Evolutionary conservation across 176 grass and related monocot species (phyloP).

Genomic region (Oryza rufipogon): DNA sequence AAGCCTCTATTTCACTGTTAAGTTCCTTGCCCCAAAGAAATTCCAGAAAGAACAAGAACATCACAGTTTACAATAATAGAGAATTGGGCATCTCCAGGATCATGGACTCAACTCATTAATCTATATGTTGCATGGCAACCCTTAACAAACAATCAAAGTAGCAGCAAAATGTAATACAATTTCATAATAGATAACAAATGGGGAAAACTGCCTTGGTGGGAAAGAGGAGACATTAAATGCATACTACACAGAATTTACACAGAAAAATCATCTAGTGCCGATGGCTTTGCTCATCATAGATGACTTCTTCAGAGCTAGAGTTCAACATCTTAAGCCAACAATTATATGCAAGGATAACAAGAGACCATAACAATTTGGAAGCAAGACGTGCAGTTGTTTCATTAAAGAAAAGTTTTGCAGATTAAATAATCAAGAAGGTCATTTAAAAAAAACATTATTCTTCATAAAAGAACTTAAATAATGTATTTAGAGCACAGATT

Average conservation of each 20-base stretch:
- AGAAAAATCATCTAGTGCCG: not conserved
- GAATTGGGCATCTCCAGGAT: not conserved
- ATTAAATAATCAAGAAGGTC: conserved; percentile 10
- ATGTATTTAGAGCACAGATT: conserved; percentile 27
- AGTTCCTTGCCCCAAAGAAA: not conserved
- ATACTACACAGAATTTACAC: not conserved
- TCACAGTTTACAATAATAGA: not conserved
- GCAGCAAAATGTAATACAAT: not conserved
- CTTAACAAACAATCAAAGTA: not conserved
- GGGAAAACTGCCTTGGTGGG: not conserved
- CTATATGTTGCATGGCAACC: not conserved
- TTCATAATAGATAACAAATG: conserved; percentile 15
- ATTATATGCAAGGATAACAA: not conserved
- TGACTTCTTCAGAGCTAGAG: conserved; percentile 20
- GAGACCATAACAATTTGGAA: not conserved
- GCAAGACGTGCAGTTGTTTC: not conserved
- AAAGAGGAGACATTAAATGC: not conserved
- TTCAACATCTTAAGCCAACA: not conserved
- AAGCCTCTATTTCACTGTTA: not conserved
- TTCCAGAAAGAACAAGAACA: conserved; percentile 15
- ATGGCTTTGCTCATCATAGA: not conserved
- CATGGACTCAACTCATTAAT: not conserved
- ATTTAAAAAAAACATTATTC: not conserved
- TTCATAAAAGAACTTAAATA: conserved; percentile 17
- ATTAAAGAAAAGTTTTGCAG: not conserved